Base-by-base conservation (phyloP, 2,329 filamentous ascomycete genomes). In the Diaporthe sp. region DNA sequence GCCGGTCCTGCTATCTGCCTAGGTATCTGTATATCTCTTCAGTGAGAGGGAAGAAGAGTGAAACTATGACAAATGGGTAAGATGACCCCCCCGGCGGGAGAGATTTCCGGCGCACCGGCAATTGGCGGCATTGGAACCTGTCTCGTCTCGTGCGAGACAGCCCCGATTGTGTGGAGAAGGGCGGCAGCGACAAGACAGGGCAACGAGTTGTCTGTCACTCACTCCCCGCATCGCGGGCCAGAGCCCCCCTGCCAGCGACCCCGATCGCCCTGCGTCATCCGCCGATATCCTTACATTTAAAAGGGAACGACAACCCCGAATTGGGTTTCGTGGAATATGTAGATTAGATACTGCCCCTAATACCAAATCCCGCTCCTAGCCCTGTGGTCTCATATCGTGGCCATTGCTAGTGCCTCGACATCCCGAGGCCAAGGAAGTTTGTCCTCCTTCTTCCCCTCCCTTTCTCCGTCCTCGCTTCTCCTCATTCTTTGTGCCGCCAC, bases 401-500 rank as follows among this genome's bases (percentile, higher is more conserved):
- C 42, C 13, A 9, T 51, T 72, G 69, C 13, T 59, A 46, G 55
- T 72, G 44, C 57, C 10, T 59, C 42, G 53, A 49, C 17, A 25
- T 51, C 31, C 44, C 22, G 28, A 37, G 55, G 28, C 31, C 42
- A 15, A 42, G 57, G 17, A 39, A 72, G 42, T 17, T 62, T 28
- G 22, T 28, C 44, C 57, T 39, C 22, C 61, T 67, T 17, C n/a
- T 28, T 28, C 44, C 46, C 62, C 44, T 25, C 19, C 28, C 42
- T 22, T 12, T 13, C 19, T 44, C 49, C n/a, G 9, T 67, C 69
- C 62, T 74, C 76, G 70, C 42, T 58, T 75, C 62, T 55, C 70
- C 75, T 65, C 72, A 76, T 62, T 68, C 76, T 75, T 76, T 73
- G 34, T 57, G 46, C 68, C 65, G 59, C 31, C 57, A 55, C 39